Percentiles rank a stretch among this genome's conserved stretches.
Evolutionary conservation across 495 filamentous ascomycete species (phyloP).

Genomic region (Paragyromitra xinjiangensis): DNA sequence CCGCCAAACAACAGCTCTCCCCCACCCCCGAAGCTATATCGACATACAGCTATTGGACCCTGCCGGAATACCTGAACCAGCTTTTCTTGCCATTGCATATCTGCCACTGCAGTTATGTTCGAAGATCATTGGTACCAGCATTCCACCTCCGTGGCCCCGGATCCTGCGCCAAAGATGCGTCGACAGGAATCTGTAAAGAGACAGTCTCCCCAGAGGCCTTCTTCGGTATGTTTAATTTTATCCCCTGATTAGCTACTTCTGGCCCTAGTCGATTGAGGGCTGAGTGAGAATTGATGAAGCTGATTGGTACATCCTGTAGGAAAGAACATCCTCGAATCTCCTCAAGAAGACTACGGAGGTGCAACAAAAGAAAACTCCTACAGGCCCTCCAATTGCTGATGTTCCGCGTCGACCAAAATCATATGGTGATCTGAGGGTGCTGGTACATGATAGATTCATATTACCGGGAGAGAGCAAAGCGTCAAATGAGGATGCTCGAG

Average conservation of each 20-base stretch:
- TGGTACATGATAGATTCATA: slow-evolving; percentile 70
- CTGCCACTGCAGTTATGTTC: slow-evolving; percentile 47
- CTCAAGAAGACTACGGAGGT: slow-evolving; percentile 58
- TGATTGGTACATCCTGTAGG: slow-evolving; percentile 42
- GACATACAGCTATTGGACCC: neutral
- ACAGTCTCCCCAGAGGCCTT: slow-evolving; percentile 48
- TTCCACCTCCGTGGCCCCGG: slow-evolving; percentile 42
- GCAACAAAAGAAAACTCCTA: slow-evolving; percentile 62
- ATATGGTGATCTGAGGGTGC: slow-evolving; percentile 68
- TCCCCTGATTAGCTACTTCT: neutral
- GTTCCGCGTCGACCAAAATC: slow-evolving; percentile 76
- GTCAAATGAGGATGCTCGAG: slow-evolving; percentile 51
- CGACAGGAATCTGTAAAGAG: slow-evolving; percentile 53
- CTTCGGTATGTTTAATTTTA: slow-evolving; percentile 45
- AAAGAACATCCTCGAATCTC: slow-evolving; percentile 60
- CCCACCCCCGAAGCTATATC: slow-evolving; percentile 14
- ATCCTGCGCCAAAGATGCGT: slow-evolving; percentile 36
- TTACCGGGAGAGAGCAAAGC: slow-evolving; percentile 63
- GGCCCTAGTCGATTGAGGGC: neutral
- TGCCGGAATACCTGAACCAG: slow-evolving; percentile 4
- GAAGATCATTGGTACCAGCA: slow-evolving; percentile 58
- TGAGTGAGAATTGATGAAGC: slow-evolving; percentile 21
- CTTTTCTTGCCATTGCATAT: neutral
- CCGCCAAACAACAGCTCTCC: slow-evolving; percentile 31
- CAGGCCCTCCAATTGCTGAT: slow-evolving; percentile 63